Evolutionary conservation across 129 eudicot species (phyloP), one percentile per base, ranked within the genome.

Genomic region (Glebionis coronaria): DNA sequence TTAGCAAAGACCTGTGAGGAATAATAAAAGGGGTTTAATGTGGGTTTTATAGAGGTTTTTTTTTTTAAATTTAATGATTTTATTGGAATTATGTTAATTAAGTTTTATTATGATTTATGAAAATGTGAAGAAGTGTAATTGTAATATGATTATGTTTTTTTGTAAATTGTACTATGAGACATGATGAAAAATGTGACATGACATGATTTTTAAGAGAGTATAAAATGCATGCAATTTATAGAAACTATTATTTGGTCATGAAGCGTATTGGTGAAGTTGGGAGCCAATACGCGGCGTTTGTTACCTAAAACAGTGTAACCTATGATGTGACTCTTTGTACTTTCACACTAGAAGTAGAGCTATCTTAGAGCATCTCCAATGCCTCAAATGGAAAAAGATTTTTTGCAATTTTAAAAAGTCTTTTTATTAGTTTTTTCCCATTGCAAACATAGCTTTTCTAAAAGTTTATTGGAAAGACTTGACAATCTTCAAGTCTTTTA

Each of bases 181-280:
- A n/a, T n/a, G 49, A 47, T 21, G 49, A 50, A 5, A 20, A 23
- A 44, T 44, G n/a, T 19, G 57, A 44, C 55, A 59, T 42, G 50
- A 59, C 31, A 2, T 27, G 38, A 13, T 44, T 68, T 53, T 40
- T 4, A 19, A 42, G 73, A 12, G 65, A 23, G 71, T 12, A 28
- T 40, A 12, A 45, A 11, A 25, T 68, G 82, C 90, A 81, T 84
- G 90, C 90, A 84, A 46, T 75, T 55, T 68, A 71, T 81, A 56
- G 82, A 65, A 84, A 72, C 67, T 59, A 62, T 80, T 66, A 12
- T 62, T 56, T 73, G 27, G 12, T n/a, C n/a, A n/a, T 5, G 4
- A 68, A 49, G 78, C 69, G 61, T 56, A 72, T 46, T 12, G 51
- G 35, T 46, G 70, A 69, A 53, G 58, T n/a, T 49, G 23, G 38